Conservation (phyloP, 352 stramenopile genomes). For the Globisporangium spiculum region DNA sequence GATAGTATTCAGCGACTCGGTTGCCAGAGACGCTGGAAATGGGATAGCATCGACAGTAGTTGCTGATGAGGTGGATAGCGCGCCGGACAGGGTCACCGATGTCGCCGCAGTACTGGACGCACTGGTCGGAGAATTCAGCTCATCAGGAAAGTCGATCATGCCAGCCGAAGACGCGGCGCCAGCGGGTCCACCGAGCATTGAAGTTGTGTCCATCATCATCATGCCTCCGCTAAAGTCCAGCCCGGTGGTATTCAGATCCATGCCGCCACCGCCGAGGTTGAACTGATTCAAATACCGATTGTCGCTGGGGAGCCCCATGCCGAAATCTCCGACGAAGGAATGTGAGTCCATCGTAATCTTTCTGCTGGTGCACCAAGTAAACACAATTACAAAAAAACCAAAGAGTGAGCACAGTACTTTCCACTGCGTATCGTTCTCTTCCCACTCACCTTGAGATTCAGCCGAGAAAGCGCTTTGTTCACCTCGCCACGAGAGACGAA, state of each 20-base stretch:
- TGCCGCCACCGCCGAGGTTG: constrained; percentile 37
- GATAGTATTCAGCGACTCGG: constrained; percentile 42
- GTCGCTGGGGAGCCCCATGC: constrained; percentile 58
- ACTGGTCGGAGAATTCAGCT: constrained; percentile 76
- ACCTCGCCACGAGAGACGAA: constrained; percentile 2
- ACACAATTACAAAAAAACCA: background rate
- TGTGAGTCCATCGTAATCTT: constrained; percentile 61
- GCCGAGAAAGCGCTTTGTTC: background rate
- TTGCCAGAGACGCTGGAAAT: constrained; percentile 71
- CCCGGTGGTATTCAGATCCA: constrained; percentile 39
- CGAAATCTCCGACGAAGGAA: constrained; percentile 74
- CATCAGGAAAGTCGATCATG: constrained; percentile 85
- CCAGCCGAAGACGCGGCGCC: constrained; percentile 26
- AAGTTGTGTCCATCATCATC: constrained; percentile 64
- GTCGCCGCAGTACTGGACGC: constrained; percentile 19
- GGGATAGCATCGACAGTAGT: constrained; percentile 59
- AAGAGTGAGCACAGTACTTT: background rate
- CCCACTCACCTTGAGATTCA: constrained; percentile 4
- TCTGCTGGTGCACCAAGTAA: background rate
- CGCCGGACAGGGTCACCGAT: constrained; percentile 25
- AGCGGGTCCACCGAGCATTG: constrained; percentile 30
- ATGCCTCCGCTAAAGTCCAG: constrained; percentile 69
- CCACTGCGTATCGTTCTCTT: background rate
- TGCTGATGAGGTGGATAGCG: constrained; percentile 30
- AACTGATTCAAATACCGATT: constrained; percentile 80